Evolutionary conservation across 805 yeast genomes (phyloP), one percentile per base, ranked within the genome.

Genomic region (Saccharomycopsis olivae): DNA sequence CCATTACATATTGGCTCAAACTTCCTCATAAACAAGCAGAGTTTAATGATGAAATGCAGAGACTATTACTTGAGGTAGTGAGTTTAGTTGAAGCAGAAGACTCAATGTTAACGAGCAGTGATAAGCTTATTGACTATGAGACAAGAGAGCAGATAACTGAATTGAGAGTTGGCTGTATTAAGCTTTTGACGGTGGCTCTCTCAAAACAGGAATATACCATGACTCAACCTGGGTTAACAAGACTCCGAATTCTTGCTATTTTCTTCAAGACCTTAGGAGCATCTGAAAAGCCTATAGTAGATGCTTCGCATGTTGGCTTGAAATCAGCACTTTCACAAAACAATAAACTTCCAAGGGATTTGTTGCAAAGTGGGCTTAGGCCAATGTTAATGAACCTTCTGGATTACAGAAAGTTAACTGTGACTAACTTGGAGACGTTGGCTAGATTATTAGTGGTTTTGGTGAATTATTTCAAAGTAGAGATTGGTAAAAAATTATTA

Each of bases 21-120:
- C 65, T 89, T 36, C 92, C 85, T 10, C 72, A 81, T 47, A 70
- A 95, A 0, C 87, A 89, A 50, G 62, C 89, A 48, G 78, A 79
- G 8, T 89, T 86, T 55, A 84, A 83, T 49, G 97, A 92, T 40
- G 97, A 94, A 53, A 61, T 92, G 44, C 82, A 79, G 44, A 65
- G 99, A 39, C 64, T 94, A 41, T 61, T 92, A 8, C 73, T 84
- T 43, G 99, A 92, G 55, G 96, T 96, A 0, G 66, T 89, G 41
- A 95, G 95, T 0, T 63, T 92, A 36, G 96, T 92, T 5, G 98
- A 92, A 61, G 97, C 98, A 0, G 98, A 92, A 43, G 99, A 92
- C 57, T 96, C 89, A 51, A 84, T 95, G 2, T 65, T 94, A 47
- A 86, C 95, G 0, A 84, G 87, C 47, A 83, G 86, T 0, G 94